Evolutionary conservation across 768 basidiomycete species (phyloP).

Genomic region (Galerina marginata): DNA sequence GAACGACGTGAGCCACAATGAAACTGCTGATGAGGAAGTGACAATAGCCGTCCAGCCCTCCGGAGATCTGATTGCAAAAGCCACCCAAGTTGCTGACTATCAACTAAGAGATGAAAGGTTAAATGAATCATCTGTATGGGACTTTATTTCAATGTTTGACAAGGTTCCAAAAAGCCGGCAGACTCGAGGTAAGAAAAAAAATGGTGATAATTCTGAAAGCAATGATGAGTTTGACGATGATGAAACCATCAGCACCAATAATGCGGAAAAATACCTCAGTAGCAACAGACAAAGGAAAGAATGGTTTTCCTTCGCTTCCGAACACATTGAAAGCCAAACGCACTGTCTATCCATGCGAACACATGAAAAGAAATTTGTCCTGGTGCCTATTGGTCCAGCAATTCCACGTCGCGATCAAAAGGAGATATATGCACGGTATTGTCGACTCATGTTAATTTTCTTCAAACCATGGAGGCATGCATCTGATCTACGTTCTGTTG

Average conservation of each 20-base stretch:
- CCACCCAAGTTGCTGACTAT: slow-evolving; percentile 32
- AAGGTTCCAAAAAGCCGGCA: slow-evolving; percentile 19
- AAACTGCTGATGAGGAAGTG: slow-evolving; percentile 21
- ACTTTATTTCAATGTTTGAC: slow-evolving; percentile 28
- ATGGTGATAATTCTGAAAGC: no score
- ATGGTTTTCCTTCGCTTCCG: no score
- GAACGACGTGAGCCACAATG: no score
- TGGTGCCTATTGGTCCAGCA: slow-evolving; percentile 39
- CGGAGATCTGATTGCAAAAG: slow-evolving; percentile 19
- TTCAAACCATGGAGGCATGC: slow-evolving; percentile 46
- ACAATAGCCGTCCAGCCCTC: slow-evolving; percentile 8
- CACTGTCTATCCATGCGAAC: slow-evolving; percentile 22
- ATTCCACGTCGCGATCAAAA: slow-evolving; percentile 36
- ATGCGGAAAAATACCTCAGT: no score
- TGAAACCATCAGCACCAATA: not conserved
- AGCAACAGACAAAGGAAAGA: no score
- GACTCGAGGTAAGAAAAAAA: no score
- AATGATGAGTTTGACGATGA: slow-evolving; percentile 3
- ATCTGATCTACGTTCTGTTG: slow-evolving; percentile 24
- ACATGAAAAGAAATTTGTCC: slow-evolving; percentile 21
- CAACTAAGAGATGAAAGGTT: slow-evolving; percentile 21
- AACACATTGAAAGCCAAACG: slow-evolving; percentile 26
- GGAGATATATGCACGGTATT: slow-evolving; percentile 26
- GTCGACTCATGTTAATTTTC: slow-evolving; percentile 43
- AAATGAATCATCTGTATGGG: slow-evolving; percentile 30